Evolutionary conservation across 2,329 filamentous ascomycete genomes (phyloP).

Genomic region (Metarhizium sp.): DNA sequence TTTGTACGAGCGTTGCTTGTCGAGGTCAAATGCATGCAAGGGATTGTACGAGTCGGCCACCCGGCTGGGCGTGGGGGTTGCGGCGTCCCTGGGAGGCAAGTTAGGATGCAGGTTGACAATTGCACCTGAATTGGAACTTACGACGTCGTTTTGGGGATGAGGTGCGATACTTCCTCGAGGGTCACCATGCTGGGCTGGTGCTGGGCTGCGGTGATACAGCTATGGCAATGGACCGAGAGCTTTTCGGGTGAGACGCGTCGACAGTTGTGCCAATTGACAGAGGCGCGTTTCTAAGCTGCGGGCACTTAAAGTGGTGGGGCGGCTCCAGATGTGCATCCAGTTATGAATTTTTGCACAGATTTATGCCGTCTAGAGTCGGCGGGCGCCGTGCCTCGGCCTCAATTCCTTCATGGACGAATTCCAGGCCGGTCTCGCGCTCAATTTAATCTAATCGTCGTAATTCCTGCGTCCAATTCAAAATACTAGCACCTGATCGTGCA

Average conservation of each 20-base stretch:
- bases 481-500: no score
- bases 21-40: slow-evolving; percentile 63
- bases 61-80: slow-evolving; percentile 38
- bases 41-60: slow-evolving; percentile 58
- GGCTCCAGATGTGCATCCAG: no score
- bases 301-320: background rate
- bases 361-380: no score
- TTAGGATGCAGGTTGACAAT: background rate
- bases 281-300: background rate
- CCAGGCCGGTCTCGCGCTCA: background rate
- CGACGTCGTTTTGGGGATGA: slow-evolving; percentile 24
- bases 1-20: slow-evolving; percentile 66
- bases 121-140: slow-evolving; percentile 10
- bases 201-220: background rate
- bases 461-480: no score
- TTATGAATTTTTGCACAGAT: no score
- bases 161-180: slow-evolving; percentile 23
- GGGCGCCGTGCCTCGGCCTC: no score
- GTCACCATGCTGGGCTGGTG: slow-evolving; percentile 20
- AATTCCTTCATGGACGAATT: background rate
- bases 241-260: background rate
- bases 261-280: background rate
- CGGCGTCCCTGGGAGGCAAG: slow-evolving; percentile 19
- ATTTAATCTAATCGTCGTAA: no score
- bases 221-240: background rate